These are phyloP conservation scores for Diaporthe eres DNA, from an alignment of 2,329 filamentous ascomycete genomes.

Conservation along the genomic window DNA sequence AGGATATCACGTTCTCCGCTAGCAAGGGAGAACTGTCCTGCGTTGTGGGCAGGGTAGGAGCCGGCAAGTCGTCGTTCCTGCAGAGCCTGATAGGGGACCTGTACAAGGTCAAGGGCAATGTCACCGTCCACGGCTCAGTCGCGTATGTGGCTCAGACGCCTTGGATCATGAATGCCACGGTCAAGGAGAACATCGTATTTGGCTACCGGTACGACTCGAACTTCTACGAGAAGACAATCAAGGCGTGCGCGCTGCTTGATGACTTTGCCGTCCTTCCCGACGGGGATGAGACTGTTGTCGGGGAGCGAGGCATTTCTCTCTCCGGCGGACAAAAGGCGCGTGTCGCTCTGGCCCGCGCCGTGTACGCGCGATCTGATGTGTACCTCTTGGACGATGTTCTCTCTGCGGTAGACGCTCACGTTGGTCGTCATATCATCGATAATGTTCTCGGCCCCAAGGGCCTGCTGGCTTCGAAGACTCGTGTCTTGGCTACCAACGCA, in stretches of 20 bases:
- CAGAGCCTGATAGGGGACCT: conserved; percentile 91
- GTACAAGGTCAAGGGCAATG: conserved; percentile 89
- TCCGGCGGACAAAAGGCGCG: conserved; percentile 97
- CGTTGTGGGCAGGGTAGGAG: conserved; percentile 92
- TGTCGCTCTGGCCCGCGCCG: conserved; percentile 90
- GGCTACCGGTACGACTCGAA: conserved; percentile 93
- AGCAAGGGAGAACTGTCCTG: conserved; percentile 95
- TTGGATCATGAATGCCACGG: conserved; percentile 98
- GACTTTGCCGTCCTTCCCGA: conserved; percentile 95
- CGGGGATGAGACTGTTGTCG: conserved; percentile 96
- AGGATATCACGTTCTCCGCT: conserved; percentile 88
- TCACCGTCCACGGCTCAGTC: conserved; percentile 83
- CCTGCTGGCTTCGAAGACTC: conserved; percentile 86
- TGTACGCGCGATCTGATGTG: conserved; percentile 96
- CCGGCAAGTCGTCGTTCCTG: conserved; percentile 94
- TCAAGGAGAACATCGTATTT: conserved; percentile 97
- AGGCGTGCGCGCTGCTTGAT: conserved; percentile 90
- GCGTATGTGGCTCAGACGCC: conserved; percentile 94
- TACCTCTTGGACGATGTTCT: conserved; percentile 95
- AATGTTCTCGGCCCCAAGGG: conserved; percentile 91
- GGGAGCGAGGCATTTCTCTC: conserved; percentile 95
- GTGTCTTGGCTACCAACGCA: conserved; percentile 94
- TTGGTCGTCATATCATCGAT: conserved; percentile 94
- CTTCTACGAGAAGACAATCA: conserved; percentile 94
- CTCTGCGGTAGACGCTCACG: conserved; percentile 98